Evolutionary conservation across 2,329 filamentous ascomycete genomes (phyloP), one percentile per base, ranked within the genome.

Genomic region (Aspergillus thermomutatus): DNA sequence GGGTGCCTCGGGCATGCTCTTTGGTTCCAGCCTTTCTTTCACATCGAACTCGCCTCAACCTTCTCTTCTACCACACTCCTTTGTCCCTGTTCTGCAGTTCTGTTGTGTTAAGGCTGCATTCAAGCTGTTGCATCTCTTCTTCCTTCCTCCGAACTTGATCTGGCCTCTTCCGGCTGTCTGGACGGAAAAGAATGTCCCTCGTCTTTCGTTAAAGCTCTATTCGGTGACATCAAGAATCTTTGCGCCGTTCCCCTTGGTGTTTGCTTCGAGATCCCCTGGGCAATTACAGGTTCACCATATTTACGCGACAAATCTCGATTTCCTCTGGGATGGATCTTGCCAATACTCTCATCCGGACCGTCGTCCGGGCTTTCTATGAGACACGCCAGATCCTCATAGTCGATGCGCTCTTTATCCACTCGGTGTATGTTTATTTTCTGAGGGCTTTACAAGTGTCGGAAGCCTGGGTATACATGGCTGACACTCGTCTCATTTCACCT

Each of bases 341-440:
- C 54, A 85, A 92, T 72, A 87, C 88, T 43, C 86, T 97, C 63
- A 86, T 97, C 68, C 90, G 92, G 75, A 94, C 88, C 53, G 90
- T 92, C 41, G 88, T 87, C 68, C 89, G 92, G 71, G 87, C 90
- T 55, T 96, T 96, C 78, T 95, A 94, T 75, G 84, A 90, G 62
- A 91, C 89, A 37, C 89, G 91, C 68, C 88, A 94, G 69, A 87
- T 94, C 60, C 82, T 96, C 49, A 86, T 92, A 53, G 79, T 94
- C 65, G 89, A 95, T 79, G 90, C 92, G 61, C 83, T 92, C 58
- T 84, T 89, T 69, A 85, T 87, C 57, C 88, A 91, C 75, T 87
- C 83, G 75, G 90, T 83, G 79, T 85, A 80, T 70, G 82, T 77
- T 52, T 64, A 54, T 59, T 62, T 60, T 48, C 14, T 14, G 31